Conservation (phyloP, 2,329 filamentous ascomycete genomes). For the Aschersonia sp. region DNA sequence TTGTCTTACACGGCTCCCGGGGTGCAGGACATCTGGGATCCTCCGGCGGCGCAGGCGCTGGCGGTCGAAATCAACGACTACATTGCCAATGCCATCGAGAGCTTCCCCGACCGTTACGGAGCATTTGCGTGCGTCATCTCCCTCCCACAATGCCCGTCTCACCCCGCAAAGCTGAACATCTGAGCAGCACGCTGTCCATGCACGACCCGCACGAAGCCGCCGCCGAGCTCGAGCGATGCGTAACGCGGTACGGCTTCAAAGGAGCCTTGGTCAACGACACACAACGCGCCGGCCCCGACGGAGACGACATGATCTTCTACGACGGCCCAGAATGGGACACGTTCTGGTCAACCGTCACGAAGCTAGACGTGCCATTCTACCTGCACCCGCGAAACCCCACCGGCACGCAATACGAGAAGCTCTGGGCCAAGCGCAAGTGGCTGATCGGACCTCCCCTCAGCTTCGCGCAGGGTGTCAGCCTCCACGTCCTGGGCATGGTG, state of each 20-base stretch:
- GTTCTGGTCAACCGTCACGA: slow-evolving; percentile 43
- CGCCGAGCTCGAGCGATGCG: slow-evolving; percentile 34
- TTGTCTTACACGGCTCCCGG: slow-evolving; percentile 34
- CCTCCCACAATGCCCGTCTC: not conserved
- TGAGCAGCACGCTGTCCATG: slow-evolving; percentile 30
- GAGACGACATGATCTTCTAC: slow-evolving; percentile 50
- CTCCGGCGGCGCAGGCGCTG: slow-evolving; percentile 22
- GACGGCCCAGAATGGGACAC: slow-evolving; percentile 44
- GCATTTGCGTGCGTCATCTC: slow-evolving; percentile 25
- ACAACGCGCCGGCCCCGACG: slow-evolving; percentile 41
- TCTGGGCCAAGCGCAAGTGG: slow-evolving; percentile 44
- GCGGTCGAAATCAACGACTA: slow-evolving; percentile 29
- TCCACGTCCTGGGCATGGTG: slow-evolving; percentile 39
- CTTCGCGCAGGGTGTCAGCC: slow-evolving; percentile 43
- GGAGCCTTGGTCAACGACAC: slow-evolving; percentile 49
- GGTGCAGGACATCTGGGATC: slow-evolving; percentile 29
- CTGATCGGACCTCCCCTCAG: slow-evolving; percentile 44
- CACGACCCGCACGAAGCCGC: slow-evolving; percentile 36
- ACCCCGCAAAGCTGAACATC: too few relatives aligned
- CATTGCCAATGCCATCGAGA: slow-evolving; percentile 21
- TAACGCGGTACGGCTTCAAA: slow-evolving; percentile 45
- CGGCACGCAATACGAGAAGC: slow-evolving; percentile 39
- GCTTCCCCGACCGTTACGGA: slow-evolving; percentile 25
- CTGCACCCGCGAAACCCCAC: slow-evolving; percentile 46
- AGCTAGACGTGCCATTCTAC: slow-evolving; percentile 51